Base-by-base conservation (phyloP, 2,329 filamentous ascomycete genomes). In the Monosporascus sp. region DNA sequence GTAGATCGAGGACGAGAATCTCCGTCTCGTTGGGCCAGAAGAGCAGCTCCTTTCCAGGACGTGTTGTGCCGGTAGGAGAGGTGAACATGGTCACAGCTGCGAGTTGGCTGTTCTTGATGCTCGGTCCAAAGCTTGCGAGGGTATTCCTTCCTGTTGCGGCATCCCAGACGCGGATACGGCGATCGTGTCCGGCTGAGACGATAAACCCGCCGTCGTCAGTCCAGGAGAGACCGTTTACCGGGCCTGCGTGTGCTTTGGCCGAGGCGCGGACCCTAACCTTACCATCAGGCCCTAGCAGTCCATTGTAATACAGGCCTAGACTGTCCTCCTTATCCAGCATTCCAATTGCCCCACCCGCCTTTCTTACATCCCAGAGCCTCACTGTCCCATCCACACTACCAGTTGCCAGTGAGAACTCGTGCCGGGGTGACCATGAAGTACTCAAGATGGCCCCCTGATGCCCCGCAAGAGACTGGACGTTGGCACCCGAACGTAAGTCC, bases 91-190 rank as follows among this genome's bases (percentile, higher is more conserved):
- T 78, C 20, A 82, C 74, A 55, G 79, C 85, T 20, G 80, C 81
- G 5, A 86, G 74, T 60, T 80, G 85, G 59, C 74, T 78, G 67
- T 97, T 97, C 47, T 86, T 87, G 41, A 97, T 79, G 27, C 85
- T 79, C 1, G 92, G 89, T 0, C 91, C 91, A 65, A 97, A 97
- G 68, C 87, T 92, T 0, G 88, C 89, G 6, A 97, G 81, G 0
- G 89, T 95, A 68, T 97, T 97, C 19, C 87, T 87, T 2, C 91
- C 91, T 0, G 84, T 89, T 0, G 78, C 78, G 2, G 88, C 83
- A 66, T 96, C 82, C 93, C 93, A 97, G 1, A 97, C 89, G 5
- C 92, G 82, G 57, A 97, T 86, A 8, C 87, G 83, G 48, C 89
- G 80, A 67, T 97, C 94, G 54, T 95, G 88, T 0, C 91, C 92